Evolutionary conservation across 2,329 filamentous ascomycete species (phyloP), one percentile per base, ranked within the genome.

Genomic region (Aspergillus brasiliensis): DNA sequence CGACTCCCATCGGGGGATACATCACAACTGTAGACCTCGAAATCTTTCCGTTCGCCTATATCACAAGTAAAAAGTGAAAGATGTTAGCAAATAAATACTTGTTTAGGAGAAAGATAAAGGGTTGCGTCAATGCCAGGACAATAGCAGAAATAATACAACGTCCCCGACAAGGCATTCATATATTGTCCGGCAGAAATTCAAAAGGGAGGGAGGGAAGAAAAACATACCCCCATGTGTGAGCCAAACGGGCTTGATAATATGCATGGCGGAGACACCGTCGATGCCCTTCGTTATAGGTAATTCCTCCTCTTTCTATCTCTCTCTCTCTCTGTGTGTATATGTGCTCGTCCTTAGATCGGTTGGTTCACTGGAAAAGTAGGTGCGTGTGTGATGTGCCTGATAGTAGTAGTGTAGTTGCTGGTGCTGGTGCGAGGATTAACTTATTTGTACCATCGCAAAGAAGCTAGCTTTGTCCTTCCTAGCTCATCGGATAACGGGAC

Each of bases 11-110:
- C 95, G 13, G 95, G 91, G 27, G 95, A 99, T 65, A 99, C 88
- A 82, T 98, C 91, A 77, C 94, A 98, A 80, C 92, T 97, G 81
- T 98, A 99, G 67, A 98, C 94, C 79, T 99, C 95, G 74, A 96
- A 96, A 75, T 98, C 93, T 75, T 97, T 98, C 76, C 96, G 91
- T 81, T 99, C 95, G 75, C 94, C 90, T 91, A 70, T 60, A 34
- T 58, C 69, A 57, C 65, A 17, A 21, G 31, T 31, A 31, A 51
- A 21, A 60, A 44, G 31, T 38, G 27, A 21, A 31, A 15, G 51
- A 11, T 2, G 57, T 72, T 63, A 72, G 70, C 58, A 28, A 55
- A 34, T 34, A 11, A 34, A 34, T 15, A 15, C 31, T 34, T 34
- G 40, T 37, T 23, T 15, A 53, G 27, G 8, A 52, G 27, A 19